phyloP scores from a whole-genome alignment of 306 rosid species.

The Sicyos baderoa region DNA sequence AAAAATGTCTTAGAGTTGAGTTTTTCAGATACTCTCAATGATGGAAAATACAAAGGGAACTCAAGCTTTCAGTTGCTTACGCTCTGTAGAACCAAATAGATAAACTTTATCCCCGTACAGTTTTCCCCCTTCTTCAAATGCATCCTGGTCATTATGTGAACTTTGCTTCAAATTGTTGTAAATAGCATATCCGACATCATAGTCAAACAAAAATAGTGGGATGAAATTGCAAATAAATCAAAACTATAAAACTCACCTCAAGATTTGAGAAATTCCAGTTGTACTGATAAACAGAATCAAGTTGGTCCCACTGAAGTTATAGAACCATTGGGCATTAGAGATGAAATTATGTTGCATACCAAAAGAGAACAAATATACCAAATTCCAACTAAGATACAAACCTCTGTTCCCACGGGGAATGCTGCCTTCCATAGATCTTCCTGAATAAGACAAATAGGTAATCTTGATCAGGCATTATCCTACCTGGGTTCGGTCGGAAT shows the following conservation, averaged over 20 bases:
- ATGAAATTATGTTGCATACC: neutral
- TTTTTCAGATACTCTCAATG: neutral
- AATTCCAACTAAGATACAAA: neutral
- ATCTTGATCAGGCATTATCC: constrained; percentile 15
- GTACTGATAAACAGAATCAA: constrained; percentile 32
- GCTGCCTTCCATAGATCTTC: constrained; percentile 41
- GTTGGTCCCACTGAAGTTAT: constrained; percentile 30
- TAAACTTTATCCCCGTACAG: constrained; percentile 58
- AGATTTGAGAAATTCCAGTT: constrained; percentile 44
- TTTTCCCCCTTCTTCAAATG: constrained; percentile 67
- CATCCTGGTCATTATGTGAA: constrained; percentile 35
- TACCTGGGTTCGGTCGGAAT: too few species aligned
- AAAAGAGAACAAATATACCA: neutral
- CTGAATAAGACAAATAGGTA: constrained; percentile 15
- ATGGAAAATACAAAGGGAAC: neutral
- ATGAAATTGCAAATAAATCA: too few species aligned
- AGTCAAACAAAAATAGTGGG: neutral
- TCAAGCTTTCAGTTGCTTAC: constrained; percentile 33
- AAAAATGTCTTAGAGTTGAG: too few species aligned
- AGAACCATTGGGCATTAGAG: neutral
- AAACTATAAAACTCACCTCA: constrained; percentile 21
- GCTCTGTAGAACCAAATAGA: constrained; percentile 74
- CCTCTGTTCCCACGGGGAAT: constrained; percentile 45
- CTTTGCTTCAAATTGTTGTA: constrained; percentile 3
- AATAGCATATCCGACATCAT: neutral